phyloP scores from a whole-genome alignment of 1,139 yeast species.

The Scheffersomyces titani region DNA sequence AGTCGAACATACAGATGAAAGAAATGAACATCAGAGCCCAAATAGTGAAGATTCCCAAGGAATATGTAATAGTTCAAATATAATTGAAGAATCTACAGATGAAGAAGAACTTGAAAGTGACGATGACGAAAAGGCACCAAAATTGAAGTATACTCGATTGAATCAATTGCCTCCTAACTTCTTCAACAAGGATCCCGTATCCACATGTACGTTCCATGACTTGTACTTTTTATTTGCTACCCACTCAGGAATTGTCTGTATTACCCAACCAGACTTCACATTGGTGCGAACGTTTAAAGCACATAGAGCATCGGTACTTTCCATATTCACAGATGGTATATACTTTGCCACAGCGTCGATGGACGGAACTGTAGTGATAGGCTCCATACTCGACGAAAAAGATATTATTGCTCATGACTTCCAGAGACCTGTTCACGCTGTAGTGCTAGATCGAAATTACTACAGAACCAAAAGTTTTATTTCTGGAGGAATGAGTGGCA shows the following conservation, averaged over 20 bases:
- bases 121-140: constrained; percentile 69
- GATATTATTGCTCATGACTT: constrained; percentile 79
- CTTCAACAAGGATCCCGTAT: constrained; percentile 74
- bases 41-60: neutral
- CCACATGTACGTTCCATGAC: constrained; percentile 64
- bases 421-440: constrained; percentile 86
- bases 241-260: constrained; percentile 80
- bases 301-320: constrained; percentile 81
- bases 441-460: constrained; percentile 76
- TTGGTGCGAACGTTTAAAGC: constrained; percentile 74
- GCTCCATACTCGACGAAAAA: constrained; percentile 60
- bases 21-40: constrained; percentile 64
- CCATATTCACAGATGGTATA: constrained; percentile 69
- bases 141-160: constrained; percentile 70
- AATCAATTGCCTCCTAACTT: constrained; percentile 64
- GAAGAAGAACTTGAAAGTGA: constrained; percentile 32
- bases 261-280: constrained; percentile 59
- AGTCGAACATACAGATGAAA: constrained; percentile 40
- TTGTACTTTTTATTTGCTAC: constrained; percentile 77
- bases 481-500: constrained; percentile 92
- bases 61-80: neutral
- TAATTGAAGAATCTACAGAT: constrained; percentile 8
- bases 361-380: constrained; percentile 90
- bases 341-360: constrained; percentile 85
- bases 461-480: constrained; percentile 61